phyloP scores from a whole-genome alignment of 2,329 filamentous ascomycete genomes.

The Colletotrichum ledebouriae region DNA sequence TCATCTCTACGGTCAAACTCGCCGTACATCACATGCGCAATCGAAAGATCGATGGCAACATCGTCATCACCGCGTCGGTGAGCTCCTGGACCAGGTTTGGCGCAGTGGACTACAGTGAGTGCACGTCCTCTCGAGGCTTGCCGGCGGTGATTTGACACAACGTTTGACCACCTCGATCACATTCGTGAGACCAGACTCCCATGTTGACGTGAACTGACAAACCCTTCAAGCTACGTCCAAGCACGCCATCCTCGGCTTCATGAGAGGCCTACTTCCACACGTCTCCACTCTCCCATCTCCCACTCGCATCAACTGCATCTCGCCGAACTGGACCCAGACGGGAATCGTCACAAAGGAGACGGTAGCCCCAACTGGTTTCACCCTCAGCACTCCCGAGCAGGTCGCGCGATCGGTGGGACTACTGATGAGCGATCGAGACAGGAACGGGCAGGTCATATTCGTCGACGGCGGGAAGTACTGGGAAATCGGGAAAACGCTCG shows the following conservation, averaged over 20 bases:
- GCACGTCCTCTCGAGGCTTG: neutral
- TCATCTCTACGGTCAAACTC: conserved; percentile 12
- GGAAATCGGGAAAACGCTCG: conserved; percentile 4
- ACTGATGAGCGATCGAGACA: neutral
- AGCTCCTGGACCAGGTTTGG: conserved; percentile 10
- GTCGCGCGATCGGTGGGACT: neutral
- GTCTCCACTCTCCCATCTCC: neutral
- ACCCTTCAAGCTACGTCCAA: neutral
- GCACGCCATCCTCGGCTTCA: conserved; percentile 6
- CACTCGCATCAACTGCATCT: conserved; percentile 9
- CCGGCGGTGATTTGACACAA: no score
- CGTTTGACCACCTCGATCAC: neutral
- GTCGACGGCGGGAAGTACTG: conserved; percentile 6
- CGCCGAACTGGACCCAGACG: conserved; percentile 11
- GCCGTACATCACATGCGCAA: conserved; percentile 5
- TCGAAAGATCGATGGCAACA: neutral
- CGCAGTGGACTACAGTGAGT: conserved; percentile 2
- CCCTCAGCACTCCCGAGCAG: neutral
- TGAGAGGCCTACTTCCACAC: conserved; percentile 4
- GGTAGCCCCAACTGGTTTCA: neutral
- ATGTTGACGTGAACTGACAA: neutral
- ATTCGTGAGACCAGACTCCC: neutral
- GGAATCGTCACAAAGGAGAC: conserved; percentile 1
- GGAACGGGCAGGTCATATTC: conserved; percentile 7
- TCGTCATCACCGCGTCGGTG: conserved; percentile 9